Percentiles rank a stretch among this genome's conserved stretches.
Conservation (phyloP, 805 yeast genomes). For the Kluyveromyces lactis region DNA sequence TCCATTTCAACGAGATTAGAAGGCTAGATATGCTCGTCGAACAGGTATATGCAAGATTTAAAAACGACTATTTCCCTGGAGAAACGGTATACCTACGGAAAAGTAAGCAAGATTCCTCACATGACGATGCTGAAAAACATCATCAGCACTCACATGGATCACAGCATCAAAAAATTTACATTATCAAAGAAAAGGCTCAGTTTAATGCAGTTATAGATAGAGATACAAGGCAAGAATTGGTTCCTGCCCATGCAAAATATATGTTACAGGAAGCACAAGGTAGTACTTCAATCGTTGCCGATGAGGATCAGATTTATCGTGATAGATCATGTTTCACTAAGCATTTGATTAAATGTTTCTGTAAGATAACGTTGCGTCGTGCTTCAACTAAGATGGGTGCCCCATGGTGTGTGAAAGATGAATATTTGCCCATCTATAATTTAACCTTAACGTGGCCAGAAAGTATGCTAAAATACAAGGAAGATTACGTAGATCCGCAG, state of each 20-base stretch:
- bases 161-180: constrained; percentile 32
- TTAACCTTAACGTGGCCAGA: constrained; percentile 28
- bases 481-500: constrained; percentile 12
- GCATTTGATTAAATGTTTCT: constrained; percentile 80
- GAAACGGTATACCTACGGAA: constrained; percentile 62
- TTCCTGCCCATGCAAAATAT: constrained; percentile 57
- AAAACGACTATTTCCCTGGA: constrained; percentile 84
- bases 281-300: constrained; percentile 56
- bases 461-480: constrained; percentile 25
- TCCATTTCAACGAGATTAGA: constrained; percentile 75
- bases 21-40: constrained; percentile 85
- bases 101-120: constrained; percentile 3
- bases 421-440: constrained; percentile 37
- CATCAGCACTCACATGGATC: constrained; percentile 6
- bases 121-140: not conserved
- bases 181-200: constrained; percentile 79
- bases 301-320: constrained; percentile 64
- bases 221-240: constrained; percentile 27
- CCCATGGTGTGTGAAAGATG: constrained; percentile 87
- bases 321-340: constrained; percentile 86
- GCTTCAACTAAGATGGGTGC: constrained; percentile 83
- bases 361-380: constrained; percentile 58
- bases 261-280: constrained; percentile 54
- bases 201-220: constrained; percentile 43
- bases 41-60: constrained; percentile 69